phyloP scores from a whole-genome alignment of 2,329 filamentous ascomycete genomes.

The Aspergillus japonicus region DNA sequence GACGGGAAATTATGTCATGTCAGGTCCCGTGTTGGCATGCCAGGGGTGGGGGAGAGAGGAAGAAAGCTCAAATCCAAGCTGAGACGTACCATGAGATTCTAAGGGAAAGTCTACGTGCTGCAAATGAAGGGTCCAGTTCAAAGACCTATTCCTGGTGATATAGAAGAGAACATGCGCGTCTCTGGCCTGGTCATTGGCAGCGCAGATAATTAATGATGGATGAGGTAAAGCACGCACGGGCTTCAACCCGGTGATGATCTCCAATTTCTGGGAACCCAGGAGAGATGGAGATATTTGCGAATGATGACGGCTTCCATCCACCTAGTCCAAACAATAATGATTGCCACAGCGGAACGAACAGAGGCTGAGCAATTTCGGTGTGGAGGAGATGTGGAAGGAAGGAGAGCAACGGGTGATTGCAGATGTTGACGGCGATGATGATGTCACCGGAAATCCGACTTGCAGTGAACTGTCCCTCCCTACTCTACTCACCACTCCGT shows the following conservation, averaged over 20 bases:
- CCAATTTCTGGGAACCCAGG: background rate
- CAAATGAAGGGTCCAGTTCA: background rate
- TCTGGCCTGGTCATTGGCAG: background rate
- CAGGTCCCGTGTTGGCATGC: conserved; percentile 1
- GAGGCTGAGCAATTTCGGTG: background rate
- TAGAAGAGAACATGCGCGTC: background rate
- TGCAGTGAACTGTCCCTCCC: too few species aligned
- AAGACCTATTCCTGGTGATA: background rate
- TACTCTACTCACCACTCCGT: too few species aligned
- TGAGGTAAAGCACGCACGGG: background rate
- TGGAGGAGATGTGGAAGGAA: background rate
- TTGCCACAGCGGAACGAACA: background rate
- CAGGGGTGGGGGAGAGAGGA: too few species aligned
- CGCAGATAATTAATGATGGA: background rate
- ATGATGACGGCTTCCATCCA: background rate
- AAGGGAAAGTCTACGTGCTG: background rate
- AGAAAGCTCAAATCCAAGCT: background rate
- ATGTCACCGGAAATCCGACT: background rate
- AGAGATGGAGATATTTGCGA: background rate
- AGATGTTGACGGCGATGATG: background rate
- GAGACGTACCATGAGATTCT: background rate
- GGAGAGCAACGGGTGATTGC: background rate
- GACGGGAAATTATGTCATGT: conserved; percentile 18
- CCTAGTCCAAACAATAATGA: background rate
- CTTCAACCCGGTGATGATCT: background rate